Evolutionary conservation across 176 grass and related monocot species (phyloP).

Genomic region (Elaeis guineensis): DNA sequence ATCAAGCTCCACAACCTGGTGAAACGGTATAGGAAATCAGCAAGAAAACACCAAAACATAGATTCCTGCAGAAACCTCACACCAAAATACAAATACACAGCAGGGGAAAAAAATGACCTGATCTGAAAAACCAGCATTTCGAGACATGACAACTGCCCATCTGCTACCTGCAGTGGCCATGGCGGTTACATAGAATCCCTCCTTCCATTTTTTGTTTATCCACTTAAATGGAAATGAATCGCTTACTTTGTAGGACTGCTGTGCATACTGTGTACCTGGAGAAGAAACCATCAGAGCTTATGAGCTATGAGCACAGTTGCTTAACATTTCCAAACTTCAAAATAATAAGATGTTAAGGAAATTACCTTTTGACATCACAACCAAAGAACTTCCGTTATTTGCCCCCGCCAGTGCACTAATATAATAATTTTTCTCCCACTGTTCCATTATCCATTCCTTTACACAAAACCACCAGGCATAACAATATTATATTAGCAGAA

Average conservation of each 20-base stretch:
- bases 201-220: constrained; percentile 99
- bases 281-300: constrained; percentile 23
- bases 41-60: background rate
- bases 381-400: constrained; percentile 73
- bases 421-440: constrained; percentile 95
- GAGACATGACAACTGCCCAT: constrained; percentile 89
- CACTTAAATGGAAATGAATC: constrained; percentile 95
- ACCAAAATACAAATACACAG: constrained; percentile 3
- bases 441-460: constrained; percentile 98
- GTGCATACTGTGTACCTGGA: constrained; percentile 75
- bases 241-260: constrained; percentile 93
- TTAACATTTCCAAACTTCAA: background rate
- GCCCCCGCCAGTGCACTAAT: constrained; percentile 69
- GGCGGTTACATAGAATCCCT: constrained; percentile 78
- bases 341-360: background rate
- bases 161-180: constrained; percentile 80
- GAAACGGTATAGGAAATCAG: constrained; percentile 3
- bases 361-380: constrained; percentile 95
- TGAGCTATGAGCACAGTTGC: constrained; percentile 2
- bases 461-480: background rate
- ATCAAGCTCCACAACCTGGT: constrained; percentile 92
- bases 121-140: constrained; percentile 76
- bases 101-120: constrained; percentile 38
- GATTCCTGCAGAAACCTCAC: background rate
- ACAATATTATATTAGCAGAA: background rate